Conservation (phyloP, 176 grass and related monocot species). For the Tillandsia fasciculata region DNA sequence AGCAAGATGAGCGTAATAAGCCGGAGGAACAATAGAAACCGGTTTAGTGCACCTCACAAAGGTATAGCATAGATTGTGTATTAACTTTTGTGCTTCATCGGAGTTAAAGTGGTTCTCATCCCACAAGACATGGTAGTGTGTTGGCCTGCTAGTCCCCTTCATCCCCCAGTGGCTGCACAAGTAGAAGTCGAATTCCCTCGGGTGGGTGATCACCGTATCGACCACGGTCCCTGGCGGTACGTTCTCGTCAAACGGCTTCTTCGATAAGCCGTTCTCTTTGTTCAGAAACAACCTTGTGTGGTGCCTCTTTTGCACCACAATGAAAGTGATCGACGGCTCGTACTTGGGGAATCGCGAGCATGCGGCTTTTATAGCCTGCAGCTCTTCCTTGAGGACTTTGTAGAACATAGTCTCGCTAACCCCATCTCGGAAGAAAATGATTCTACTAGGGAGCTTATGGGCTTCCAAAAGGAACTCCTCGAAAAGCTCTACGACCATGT, state of each 20-base stretch:
- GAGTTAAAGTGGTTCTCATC: constrained; percentile 78
- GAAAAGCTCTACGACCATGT: constrained; percentile 59
- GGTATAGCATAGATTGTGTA: constrained; percentile 85
- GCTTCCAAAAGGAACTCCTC: constrained; percentile 62
- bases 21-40: constrained; percentile 78
- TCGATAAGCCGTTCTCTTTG: constrained; percentile 27
- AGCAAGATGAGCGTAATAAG: constrained; percentile 80
- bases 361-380: constrained; percentile 44
- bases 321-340: constrained; percentile 59
- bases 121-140: constrained; percentile 80
- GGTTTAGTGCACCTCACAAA: constrained; percentile 81
- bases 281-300: constrained; percentile 77
- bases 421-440: constrained; percentile 90
- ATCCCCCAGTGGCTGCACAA: constrained; percentile 88
- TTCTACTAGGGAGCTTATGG: constrained; percentile 63
- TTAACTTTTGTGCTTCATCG: constrained; percentile 78
- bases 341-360: constrained; percentile 51
- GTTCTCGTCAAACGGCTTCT: constrained; percentile 52
- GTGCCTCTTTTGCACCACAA: constrained; percentile 89
- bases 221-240: constrained; percentile 88
- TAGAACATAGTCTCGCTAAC: constrained; percentile 85
- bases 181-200: constrained; percentile 86
- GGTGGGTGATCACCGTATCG: constrained; percentile 87
- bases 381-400: constrained; percentile 83
- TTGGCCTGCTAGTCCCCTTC: constrained; percentile 80